Base-by-base conservation (phyloP, 1,139 yeast genomes). In the Yamadazyma friedrichii region DNA sequence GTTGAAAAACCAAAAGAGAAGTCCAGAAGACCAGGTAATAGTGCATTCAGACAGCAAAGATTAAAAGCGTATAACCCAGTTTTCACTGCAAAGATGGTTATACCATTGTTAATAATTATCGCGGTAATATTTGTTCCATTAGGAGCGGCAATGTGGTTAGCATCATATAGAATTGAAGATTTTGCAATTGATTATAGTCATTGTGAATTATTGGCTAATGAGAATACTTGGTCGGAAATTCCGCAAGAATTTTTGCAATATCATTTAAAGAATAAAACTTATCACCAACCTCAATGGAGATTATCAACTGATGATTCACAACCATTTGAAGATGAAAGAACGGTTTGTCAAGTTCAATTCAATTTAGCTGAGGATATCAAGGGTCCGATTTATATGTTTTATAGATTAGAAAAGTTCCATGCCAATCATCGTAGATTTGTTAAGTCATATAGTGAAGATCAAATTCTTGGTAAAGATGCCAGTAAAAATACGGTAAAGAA, bases 401-500 rank as follows among this genome's bases (percentile, higher is more conserved):
- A 93, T 71, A 75, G 88, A 52, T 65, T 93, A 52, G 82, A 89
- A 47, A 82, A 85, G 51, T 93, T 93, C 62, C 80, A 85, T 62
- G 95, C 95, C 42, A 93, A 93, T 65, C 98, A 93, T 64, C 84
- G 98, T 61, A 81, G 98, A 56, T 93, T 78, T 62, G 98, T 87
- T 33, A 84, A 87, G 59, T 87, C 96, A 4, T 89, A 82, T 60
- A 84, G 89, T 62, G 98, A 93, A 62, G 88, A 85, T 53, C 98
- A 93, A 65, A 66, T 93, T 38, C 80, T 82, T 47, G 98, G 98
- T 28, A 64, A 82, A 45, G 76, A 77, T 3, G 86, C 88, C 6
- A 66, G 81, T 15, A 64, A 68, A 13, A 46, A 62, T 38, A 69
- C 61, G 27, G 80, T 93, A 46, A 83, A 84, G 55, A 76, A 83